These are phyloP conservation scores for Gyromitra esculenta DNA, from an alignment of 2,329 filamentous ascomycete genomes.

Conservation along the genomic window DNA sequence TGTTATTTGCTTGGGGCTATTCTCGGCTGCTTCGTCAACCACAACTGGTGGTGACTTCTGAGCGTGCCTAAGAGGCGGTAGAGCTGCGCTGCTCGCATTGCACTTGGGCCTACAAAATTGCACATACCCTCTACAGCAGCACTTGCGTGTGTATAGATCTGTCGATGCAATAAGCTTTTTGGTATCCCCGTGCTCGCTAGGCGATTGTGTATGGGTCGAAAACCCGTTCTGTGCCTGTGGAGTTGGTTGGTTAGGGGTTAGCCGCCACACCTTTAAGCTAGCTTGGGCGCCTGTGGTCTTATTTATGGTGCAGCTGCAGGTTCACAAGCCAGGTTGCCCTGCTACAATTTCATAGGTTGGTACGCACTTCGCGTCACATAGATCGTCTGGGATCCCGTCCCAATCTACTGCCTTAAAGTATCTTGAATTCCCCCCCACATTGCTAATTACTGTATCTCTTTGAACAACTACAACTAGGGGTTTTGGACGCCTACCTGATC, in stretches of 20 bases:
- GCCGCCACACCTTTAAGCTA: background rate
- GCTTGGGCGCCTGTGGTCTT: background rate
- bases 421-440: background rate
- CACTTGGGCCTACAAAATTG: background rate
- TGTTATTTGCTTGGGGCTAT: too few relatives aligned
- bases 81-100: too few relatives aligned
- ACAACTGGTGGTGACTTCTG: too few relatives aligned
- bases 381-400: background rate
- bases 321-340: background rate
- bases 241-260: background rate
- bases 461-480: background rate
- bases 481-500: background rate
- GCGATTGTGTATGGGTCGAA: background rate
- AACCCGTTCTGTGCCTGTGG: background rate
- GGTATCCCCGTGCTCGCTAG: background rate
- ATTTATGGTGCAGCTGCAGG: constrained; percentile 17
- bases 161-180: background rate
- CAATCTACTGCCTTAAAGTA: constrained; percentile 22
- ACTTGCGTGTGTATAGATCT: background rate
- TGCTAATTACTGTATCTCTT: background rate
- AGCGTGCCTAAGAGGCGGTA: too few relatives aligned
- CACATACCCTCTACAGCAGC: background rate
- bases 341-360: background rate
- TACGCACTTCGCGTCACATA: background rate
- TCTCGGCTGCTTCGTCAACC: too few relatives aligned